These are phyloP conservation scores for Acer yangbiense DNA, from an alignment of 345 rosid genomes.

Conservation along the genomic window DNA sequence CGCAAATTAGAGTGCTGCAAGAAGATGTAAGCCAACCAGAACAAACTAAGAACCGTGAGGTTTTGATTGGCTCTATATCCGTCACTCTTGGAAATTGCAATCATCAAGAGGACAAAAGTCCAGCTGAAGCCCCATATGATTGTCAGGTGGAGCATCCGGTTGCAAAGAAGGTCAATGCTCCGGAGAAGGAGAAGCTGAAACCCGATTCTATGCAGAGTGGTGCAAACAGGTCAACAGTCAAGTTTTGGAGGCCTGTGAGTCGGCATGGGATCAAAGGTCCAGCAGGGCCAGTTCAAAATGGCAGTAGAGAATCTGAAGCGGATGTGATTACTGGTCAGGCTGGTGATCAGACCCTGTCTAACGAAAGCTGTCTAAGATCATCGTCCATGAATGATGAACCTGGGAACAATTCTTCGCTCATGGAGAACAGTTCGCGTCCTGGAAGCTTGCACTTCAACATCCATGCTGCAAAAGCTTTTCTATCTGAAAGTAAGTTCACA, in stretches of 20 bases:
- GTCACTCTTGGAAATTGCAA: conserved; percentile 56
- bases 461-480: conserved; percentile 71
- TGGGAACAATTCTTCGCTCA: conserved; percentile 15
- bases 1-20: conserved; percentile 39
- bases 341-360: conserved; percentile 20
- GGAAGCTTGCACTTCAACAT: conserved; percentile 49
- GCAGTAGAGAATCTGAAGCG: conserved; percentile 28
- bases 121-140: conserved; percentile 36
- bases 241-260: conserved; percentile 55
- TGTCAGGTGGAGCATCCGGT: conserved; percentile 38
- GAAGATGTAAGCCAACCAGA: conserved; percentile 48
- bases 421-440: conserved; percentile 19
- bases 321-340: conserved; percentile 17
- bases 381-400: conserved; percentile 14
- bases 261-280: conserved; percentile 32
- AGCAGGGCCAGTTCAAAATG: conserved; percentile 20
- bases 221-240: conserved; percentile 33
- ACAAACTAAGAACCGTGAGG: conserved; percentile 50
- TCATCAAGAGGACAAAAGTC: conserved; percentile 34
- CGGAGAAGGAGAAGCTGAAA: conserved; percentile 44
- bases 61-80: conserved; percentile 83
- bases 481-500: conserved; percentile 63
- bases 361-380: conserved; percentile 25
- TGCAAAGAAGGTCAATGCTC: conserved; percentile 44
- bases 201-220: conserved; percentile 25